These are phyloP conservation scores for Rhodotorula babjevae DNA, from an alignment of 768 basidiomycete genomes.

Conservation along the genomic window DNA sequence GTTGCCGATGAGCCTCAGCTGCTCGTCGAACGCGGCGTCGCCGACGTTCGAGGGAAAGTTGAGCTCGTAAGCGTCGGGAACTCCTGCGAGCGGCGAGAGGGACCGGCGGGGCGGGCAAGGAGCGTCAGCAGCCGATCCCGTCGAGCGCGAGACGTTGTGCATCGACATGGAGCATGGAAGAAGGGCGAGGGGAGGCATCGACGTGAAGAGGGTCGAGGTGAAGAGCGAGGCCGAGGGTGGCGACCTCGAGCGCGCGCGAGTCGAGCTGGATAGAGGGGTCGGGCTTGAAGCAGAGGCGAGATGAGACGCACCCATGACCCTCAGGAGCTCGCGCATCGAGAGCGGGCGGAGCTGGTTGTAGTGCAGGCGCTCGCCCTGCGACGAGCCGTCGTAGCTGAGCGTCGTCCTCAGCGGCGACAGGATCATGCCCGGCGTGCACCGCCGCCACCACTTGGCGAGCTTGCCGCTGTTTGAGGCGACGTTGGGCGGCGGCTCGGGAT, in stretches of 20 bases:
- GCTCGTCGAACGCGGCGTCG: not conserved
- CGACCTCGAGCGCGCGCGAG: too few species aligned
- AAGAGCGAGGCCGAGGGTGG: too few species aligned
- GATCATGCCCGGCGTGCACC: not conserved
- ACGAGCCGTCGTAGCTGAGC: slow-evolving; percentile 3
- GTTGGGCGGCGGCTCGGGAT: not conserved
- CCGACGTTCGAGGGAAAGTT: not conserved
- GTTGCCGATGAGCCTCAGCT: slow-evolving; percentile 10
- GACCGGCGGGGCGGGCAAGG: too few species aligned
- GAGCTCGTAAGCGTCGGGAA: slow-evolving; percentile 7
- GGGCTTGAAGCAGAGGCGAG: too few species aligned
- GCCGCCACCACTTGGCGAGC: not conserved
- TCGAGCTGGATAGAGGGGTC: too few species aligned
- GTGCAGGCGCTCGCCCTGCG: slow-evolving; percentile 6
- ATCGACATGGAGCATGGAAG: too few species aligned
- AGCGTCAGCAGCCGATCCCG: too few species aligned
- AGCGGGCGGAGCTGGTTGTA: not conserved
- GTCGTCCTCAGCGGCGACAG: slow-evolving; percentile 4
- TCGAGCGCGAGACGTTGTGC: too few species aligned
- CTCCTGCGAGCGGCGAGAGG: not conserved
- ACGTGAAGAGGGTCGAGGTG: not conserved
- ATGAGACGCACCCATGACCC: not conserved
- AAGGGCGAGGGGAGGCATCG: too few species aligned
- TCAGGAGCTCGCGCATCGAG: not conserved
- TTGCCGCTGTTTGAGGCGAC: not conserved